Evolutionary conservation across 805 yeast genomes (phyloP), one percentile per base, ranked within the genome.

Genomic region (Maudiozyma turicensis): DNA sequence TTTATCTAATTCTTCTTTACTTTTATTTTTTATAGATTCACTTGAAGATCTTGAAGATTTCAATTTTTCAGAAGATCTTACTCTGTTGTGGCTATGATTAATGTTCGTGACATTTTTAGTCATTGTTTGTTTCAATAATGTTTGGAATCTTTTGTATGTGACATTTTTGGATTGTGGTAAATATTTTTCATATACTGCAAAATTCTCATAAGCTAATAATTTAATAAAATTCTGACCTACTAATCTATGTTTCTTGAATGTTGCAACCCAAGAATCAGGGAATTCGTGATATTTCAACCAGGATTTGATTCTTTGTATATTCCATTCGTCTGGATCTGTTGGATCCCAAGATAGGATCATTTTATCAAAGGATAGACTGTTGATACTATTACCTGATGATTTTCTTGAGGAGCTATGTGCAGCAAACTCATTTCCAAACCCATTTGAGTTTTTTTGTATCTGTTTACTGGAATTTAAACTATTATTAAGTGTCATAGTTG

Each of bases 281-380:
- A 89, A 89, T 20, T 76, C 73, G 61, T 88, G 75, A n/a, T 65
- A 56, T 7, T 75, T 81, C 29, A 89, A 71, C 95, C 95, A 89
- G 44, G 68, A 61, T 0, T 73, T 51, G 0, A 88, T 90, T 47
- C 84, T 72, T n/a, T 74, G 78, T 53, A 76, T 68, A 1, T 82
- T 78, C 96, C 96, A 88, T 50, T 78, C 82, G 6, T 72, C 73
- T 1, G 84, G 78, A 48, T 72, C 72, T 33, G 71, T 70, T 0
- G 75, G 77, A 28, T 73, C 71, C 82, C 82, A 78, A 1, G 72
- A 66, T 10, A 70, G 48, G 26, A 67, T 57, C 34, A 67, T 48
- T 46, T 59, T 60, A 38, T 60, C 66, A 34, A 56, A 54, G 4
- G 65, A 56, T 29, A 58, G 45, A 13, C 58, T 57, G 30, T 57